A percentile compares a stretch with the other conserved stretches of the same genome.
Conservation (phyloP, 179 eudicot genomes). For the Silene coronaria region DNA sequence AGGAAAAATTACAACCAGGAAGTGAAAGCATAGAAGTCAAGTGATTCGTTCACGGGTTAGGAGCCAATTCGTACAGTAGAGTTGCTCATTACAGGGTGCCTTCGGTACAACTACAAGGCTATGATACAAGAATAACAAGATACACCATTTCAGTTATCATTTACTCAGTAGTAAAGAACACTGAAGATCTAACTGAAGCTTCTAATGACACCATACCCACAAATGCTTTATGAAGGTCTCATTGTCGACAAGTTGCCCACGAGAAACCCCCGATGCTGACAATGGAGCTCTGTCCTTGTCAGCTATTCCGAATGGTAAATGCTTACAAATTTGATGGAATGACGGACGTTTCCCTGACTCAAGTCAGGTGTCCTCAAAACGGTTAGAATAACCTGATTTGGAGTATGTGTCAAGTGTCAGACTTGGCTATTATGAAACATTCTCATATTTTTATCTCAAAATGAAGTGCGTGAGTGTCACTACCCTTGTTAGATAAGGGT, state of each 20-base stretch:
- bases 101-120: background rate
- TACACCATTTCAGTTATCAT: background rate
- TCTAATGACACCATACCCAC: constrained; percentile 4
- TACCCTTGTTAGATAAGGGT: background rate
- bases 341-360: constrained; percentile 2
- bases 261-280: background rate
- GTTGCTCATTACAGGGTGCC: background rate
- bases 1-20: background rate
- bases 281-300: background rate
- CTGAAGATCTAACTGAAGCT: constrained; percentile 1
- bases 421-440: background rate
- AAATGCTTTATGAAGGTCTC: constrained; percentile 12
- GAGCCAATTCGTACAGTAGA: background rate
- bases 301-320: background rate
- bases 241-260: background rate
- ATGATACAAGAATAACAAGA: background rate
- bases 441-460: background rate
- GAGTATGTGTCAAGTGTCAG: background rate
- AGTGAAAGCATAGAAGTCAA: background rate
- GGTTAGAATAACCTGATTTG: background rate
- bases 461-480: background rate
- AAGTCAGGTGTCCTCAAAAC: constrained; percentile 9
- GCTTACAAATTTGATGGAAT: constrained; percentile 11
- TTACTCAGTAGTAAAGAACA: constrained; percentile 14
- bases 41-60: background rate